Base-by-base conservation (phyloP, 805 yeast genomes). In the Yarrowia sp. region DNA sequence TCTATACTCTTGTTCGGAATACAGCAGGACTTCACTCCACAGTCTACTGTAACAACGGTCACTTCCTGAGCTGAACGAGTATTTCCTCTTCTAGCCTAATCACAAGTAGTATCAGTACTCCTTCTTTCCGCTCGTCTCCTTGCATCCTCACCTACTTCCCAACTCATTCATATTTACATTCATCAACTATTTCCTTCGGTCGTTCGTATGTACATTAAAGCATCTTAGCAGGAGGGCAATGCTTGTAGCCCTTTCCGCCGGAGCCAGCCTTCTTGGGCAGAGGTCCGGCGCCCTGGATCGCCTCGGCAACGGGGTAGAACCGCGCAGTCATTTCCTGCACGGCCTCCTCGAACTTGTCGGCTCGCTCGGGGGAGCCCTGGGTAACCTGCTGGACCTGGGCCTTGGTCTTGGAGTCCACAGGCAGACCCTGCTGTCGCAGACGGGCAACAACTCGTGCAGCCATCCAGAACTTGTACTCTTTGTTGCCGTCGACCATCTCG, bases 371-470 rank as follows among this genome's bases (percentile, higher is more conserved):
- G 63, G 85, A 76, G 59, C 72, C 71, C 61, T 73, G 70, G 7
- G 78, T 72, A 61, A 88, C 74, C 67, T 83, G 81, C 2, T 74
- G 72, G 46, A 85, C 82, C 68, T 88, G 87, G 64, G 77, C 75
- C 64, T 76, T 67, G 10, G 96, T 87, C 32, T 84, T 68, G 7
- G 69, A 65, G 67, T 84, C 85, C 18, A 82, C 62, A 21, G 80
- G 81, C 61, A 81, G 73, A 4, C 81, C 83, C 70, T 86, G 90
- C 55, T 80, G 74, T 74, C 88, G 85, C 60, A 87, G 77, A 67
- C 96, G 80, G n/a, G 96, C 97, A 6, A 88, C 93, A 3, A 84
- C 79, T 72, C 89, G 83, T n/a, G 96, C 97, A 8, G 84, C 80
- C 69, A 83, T 76, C 84, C 96, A 88, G 66, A 84, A 81, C 68